These are phyloP conservation scores for Monosporascus cannonballus DNA, from an alignment of 2,329 filamentous ascomycete species.

Conservation along the genomic window DNA sequence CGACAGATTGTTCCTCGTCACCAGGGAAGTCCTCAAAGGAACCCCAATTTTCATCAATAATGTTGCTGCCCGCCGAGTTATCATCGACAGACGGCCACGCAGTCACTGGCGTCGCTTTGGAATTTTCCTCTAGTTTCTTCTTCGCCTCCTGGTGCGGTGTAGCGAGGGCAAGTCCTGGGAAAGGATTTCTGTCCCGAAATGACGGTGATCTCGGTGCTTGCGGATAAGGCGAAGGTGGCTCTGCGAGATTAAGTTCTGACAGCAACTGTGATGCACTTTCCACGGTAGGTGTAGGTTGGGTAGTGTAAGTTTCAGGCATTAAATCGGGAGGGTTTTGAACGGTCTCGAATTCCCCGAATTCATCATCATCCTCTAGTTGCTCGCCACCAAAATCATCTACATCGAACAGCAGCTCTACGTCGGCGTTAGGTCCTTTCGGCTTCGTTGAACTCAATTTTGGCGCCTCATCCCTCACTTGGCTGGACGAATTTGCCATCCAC, in stretches of 20 bases:
- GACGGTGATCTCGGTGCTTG: constrained; percentile 46
- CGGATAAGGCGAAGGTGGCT: constrained; percentile 32
- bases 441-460: constrained; percentile 8
- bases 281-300: constrained; percentile 20
- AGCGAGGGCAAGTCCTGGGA: constrained; percentile 41
- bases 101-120: constrained; percentile 34
- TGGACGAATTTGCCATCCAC: constrained; percentile 5
- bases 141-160: constrained; percentile 30
- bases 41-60: constrained; percentile 42
- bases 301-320: constrained; percentile 31
- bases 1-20: constrained; percentile 9
- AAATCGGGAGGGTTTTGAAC: constrained; percentile 31
- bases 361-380: constrained; percentile 41
- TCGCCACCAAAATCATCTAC: constrained; percentile 48
- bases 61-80: constrained; percentile 12
- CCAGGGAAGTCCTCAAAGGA: constrained; percentile 42
- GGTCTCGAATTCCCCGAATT: constrained; percentile 57
- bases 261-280: constrained; percentile 27
- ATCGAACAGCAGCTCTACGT: constrained; percentile 61
- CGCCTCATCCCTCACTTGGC: constrained; percentile 4
- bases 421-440: constrained; percentile 12
- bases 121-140: constrained; percentile 25
- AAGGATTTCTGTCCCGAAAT: constrained; percentile 48
- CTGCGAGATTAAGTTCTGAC: constrained; percentile 25
- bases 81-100: constrained; percentile 38